These are phyloP conservation scores for Entophlyctis helioformis DNA, from an alignment of 192 early-diverging fungal species.

Conservation along the genomic window DNA sequence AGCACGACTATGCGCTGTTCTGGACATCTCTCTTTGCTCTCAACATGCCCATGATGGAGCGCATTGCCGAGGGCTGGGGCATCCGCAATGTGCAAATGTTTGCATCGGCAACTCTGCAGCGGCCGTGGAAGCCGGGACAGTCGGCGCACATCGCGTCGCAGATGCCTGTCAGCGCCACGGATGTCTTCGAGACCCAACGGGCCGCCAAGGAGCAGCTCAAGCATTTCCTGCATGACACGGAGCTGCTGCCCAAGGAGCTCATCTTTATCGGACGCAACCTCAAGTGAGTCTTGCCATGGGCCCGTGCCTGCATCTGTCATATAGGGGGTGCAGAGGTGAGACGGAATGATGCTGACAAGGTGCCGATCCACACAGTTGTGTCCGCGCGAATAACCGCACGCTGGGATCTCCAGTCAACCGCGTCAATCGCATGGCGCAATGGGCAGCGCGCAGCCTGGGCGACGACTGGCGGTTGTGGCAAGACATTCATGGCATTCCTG, in stretches of 20 bases:
- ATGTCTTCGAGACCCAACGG: slow-evolving; percentile 64
- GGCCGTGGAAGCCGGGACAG: slow-evolving; percentile 47
- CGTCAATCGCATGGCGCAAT: slow-evolving; percentile 72
- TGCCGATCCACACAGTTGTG: neutral
- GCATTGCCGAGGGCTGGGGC: slow-evolving; percentile 64
- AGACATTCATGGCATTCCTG: neutral
- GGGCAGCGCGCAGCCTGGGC: slow-evolving; percentile 51
- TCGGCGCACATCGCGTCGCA: slow-evolving; percentile 26
- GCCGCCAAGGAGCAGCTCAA: slow-evolving; percentile 60
- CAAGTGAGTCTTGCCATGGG: slow-evolving; percentile 45
- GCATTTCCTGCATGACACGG: slow-evolving; percentile 58
- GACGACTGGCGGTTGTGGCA: slow-evolving; percentile 21
- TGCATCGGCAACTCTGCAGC: slow-evolving; percentile 55
- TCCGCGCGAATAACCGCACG: slow-evolving; percentile 67
- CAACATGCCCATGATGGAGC: slow-evolving; percentile 47
- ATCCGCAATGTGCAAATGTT: slow-evolving; percentile 56
- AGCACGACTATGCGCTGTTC: slow-evolving; percentile 65
- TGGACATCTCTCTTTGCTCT: slow-evolving; percentile 74
- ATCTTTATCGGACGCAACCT: slow-evolving; percentile 85
- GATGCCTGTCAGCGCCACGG: slow-evolving; percentile 11
- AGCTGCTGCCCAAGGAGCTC: slow-evolving; percentile 69
- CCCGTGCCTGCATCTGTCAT: neutral
- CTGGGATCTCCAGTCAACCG: slow-evolving; percentile 81
- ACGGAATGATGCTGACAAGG: neutral
- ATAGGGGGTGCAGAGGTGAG: neutral